phyloP scores from a whole-genome alignment of 140 eudicot species.

The Cichorium intybus region DNA sequence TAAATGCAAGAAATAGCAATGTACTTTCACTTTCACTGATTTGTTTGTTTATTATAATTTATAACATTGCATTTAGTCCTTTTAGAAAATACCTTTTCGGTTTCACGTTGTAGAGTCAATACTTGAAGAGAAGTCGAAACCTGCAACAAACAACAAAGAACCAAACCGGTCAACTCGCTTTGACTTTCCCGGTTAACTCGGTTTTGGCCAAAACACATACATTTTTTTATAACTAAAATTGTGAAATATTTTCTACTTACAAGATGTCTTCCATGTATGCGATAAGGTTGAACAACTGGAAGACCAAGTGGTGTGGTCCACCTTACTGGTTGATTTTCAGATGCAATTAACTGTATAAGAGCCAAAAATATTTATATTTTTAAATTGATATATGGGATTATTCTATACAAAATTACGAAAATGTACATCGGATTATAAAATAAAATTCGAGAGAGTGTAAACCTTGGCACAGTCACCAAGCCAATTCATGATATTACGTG shows the following conservation, averaged over 20 bases:
- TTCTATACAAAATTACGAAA: not conserved
- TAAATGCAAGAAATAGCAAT: not conserved
- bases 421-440: not conserved
- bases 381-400: too few relatives aligned
- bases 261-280: constrained; percentile 59
- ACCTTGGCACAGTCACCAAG: constrained; percentile 99
- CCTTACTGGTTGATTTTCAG: constrained; percentile 80
- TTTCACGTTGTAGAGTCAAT: constrained; percentile 72
- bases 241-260: constrained; percentile 48
- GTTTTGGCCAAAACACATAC: not conserved
- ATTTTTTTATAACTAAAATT: not conserved
- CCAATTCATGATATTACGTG: constrained; percentile 92
- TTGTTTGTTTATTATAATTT: too few relatives aligned
- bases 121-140: constrained; percentile 87
- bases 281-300: constrained; percentile 98
- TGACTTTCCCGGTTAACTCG: not conserved
- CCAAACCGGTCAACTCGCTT: not conserved
- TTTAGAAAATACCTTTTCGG: constrained; percentile 64
- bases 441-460: constrained; percentile 10
- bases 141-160: constrained; percentile 38
- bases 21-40: not conserved
- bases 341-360: constrained; percentile 64
- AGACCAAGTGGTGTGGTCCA: constrained; percentile 99
- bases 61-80: too few relatives aligned
- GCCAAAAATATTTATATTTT: not conserved